Base-by-base conservation (phyloP, 495 filamentous ascomycete genomes). In the Monascus purpureus region DNA sequence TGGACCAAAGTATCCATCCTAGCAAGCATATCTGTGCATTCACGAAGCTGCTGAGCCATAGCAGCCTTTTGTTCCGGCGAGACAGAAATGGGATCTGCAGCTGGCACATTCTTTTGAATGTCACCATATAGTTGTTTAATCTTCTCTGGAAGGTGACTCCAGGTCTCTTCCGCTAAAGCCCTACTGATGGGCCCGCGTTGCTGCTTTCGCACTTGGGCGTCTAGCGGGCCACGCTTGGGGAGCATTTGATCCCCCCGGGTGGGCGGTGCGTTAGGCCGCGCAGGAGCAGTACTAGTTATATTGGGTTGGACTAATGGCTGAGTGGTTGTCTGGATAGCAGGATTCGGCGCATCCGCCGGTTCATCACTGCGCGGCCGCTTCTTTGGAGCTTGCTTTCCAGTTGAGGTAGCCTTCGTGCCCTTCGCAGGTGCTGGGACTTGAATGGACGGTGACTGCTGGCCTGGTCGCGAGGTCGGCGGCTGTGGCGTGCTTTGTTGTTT, bases 351-450 rank as follows among this genome's bases (percentile, higher is more conserved):
- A 37, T 81, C 79, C 11, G 61, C 49, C 6, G 65, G 45, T 45
- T 86, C 80, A 35, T 85, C 81, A 25, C 63, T 65, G 35, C 57
- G 68, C 6, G 69, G 46, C 32, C 77, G 69, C 52, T 82, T 82
- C 40, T 61, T 65, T 18, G 48, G 22, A 57, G 44, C 18, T 42
- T 52, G 42, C 50, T 67, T 55, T 6, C 38, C 33, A 30, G 47
- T 13, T 33, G 49, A 18, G n/a, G n/a, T n/a, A 3, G 32, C 45
- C 29, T 55, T 61, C 2, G 40, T 35, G 11, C 24, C 36, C 30
- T 60, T 61, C 1, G 31, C 43, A 28, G 42, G 15, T 13, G 38
- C 14, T 34, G 32, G 45, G 8, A 42, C 27, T 38, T 53, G 52
- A 22, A 41, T 16, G 17, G 37, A 36, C 9, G 31, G 31, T n/a